Conservation (phyloP, 768 basidiomycete species). For the Tulasnella sp. region DNA sequence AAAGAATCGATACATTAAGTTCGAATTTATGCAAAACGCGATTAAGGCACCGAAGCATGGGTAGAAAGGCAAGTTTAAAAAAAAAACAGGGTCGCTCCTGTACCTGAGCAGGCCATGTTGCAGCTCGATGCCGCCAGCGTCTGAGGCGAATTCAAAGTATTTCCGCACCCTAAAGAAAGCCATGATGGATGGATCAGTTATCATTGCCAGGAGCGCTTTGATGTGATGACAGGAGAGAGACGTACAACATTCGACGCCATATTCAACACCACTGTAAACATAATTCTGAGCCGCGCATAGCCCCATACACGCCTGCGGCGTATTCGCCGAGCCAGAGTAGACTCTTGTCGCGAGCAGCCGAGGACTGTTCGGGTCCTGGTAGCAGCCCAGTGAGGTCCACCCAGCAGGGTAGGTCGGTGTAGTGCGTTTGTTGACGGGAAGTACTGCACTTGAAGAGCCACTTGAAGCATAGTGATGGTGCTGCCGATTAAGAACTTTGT, state of each 20-base stretch:
- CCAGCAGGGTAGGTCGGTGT: not conserved
- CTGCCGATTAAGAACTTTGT: no score
- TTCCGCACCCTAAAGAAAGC: conserved; percentile 12
- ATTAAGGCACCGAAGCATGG: no score
- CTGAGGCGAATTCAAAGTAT: not conserved
- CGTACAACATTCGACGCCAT: not conserved
- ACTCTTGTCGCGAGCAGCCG: not conserved
- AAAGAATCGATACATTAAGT: not conserved
- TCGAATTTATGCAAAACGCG: no score
- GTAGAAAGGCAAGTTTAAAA: no score
- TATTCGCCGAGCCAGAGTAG: not conserved
- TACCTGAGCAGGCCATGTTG: no score
- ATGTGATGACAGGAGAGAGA: not conserved
- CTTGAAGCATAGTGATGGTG: no score
- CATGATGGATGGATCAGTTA: conserved; percentile 5
- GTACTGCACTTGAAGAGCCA: no score
- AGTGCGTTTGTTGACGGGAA: no score
- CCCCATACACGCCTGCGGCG: not conserved
- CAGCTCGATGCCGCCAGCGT: no score
- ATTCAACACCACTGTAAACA: not conserved
- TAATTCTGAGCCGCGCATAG: not conserved
- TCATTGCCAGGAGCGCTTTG: conserved; percentile 9
- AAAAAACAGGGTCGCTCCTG: no score
- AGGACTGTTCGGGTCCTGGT: not conserved
- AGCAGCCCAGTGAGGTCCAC: conserved; percentile 4